Percentiles rank a stretch among this genome's conserved stretches.
Evolutionary conservation across 2,329 filamentous ascomycete species (phyloP).

Genomic region (Fusarium sp.): DNA sequence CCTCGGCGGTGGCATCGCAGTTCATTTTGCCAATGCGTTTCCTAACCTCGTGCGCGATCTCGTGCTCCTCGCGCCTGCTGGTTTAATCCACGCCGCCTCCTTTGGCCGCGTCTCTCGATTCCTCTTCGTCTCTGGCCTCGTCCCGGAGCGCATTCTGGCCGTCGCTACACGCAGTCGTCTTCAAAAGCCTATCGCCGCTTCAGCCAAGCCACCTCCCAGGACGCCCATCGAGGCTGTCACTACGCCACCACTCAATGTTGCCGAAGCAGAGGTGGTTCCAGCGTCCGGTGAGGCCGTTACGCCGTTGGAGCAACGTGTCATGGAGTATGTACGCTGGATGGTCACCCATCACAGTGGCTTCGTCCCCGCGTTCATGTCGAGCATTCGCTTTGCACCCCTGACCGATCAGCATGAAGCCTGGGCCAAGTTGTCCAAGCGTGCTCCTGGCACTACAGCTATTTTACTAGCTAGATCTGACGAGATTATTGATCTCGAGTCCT

Average conservation of each 20-base stretch:
- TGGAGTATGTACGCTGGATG: constrained; percentile 66
- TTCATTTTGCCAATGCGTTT: constrained; percentile 77
- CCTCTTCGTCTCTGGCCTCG: constrained; percentile 62
- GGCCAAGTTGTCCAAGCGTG: constrained; percentile 53
- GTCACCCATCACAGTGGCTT: constrained; percentile 64
- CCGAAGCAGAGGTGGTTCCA: constrained; percentile 52
- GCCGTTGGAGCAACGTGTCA: constrained; percentile 57
- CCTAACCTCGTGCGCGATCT: constrained; percentile 74
- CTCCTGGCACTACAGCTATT: constrained; percentile 57
- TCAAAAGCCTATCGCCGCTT: constrained; percentile 57
- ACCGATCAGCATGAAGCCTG: constrained; percentile 61
- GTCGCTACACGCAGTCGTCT: constrained; percentile 58
- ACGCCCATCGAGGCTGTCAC: constrained; percentile 36
- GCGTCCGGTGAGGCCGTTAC: constrained; percentile 39
- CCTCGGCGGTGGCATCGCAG: constrained; percentile 80
- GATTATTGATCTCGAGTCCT: constrained; percentile 61
- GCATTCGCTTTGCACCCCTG: constrained; percentile 62
- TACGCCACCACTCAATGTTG: constrained; percentile 46
- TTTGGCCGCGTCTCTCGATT: constrained; percentile 60
- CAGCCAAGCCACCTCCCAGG: constrained; percentile 36
- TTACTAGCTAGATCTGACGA: constrained; percentile 61
- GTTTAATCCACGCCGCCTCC: constrained; percentile 69
- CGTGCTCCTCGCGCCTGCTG: constrained; percentile 80
- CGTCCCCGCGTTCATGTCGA: constrained; percentile 66
- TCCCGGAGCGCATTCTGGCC: constrained; percentile 62